Evolutionary conservation across 225 moss, liverwort and hornwort genomes (phyloP), one percentile per base, ranked within the genome.

Genomic region (Rhytidiadelphus loreus): DNA sequence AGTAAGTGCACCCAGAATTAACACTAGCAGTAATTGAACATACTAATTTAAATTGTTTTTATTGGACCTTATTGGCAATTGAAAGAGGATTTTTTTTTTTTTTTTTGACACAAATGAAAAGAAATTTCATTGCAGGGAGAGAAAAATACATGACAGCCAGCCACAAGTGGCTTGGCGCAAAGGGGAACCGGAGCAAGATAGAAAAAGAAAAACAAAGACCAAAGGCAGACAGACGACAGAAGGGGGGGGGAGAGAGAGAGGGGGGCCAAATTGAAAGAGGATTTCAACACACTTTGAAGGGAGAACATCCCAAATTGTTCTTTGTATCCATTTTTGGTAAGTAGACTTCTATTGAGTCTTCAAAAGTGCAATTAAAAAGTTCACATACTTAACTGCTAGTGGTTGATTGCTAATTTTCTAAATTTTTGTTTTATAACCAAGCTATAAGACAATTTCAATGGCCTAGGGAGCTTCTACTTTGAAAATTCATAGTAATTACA

Each of bases 321-420:
- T 12, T 6, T 70, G 11, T 7, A 35, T 0, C 5, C 8, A 52
- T 76, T 52, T 13, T 7, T 10, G 3, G 10, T 2, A 72, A 43
- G 28, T 43, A 43, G 9, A 71, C 16, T 43, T 71, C 8, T 28
- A 41, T 41, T 26, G 9, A 43, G 7, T 46, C 46, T 16, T 2
- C 7, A 8, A 33, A 52, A 52, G 2, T 76, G 52, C 28, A 76
- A 33, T 30, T 30, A 74, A 12, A 74, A 2, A 11, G 0, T 50
- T 50, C 0, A 1, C 0, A 3, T 13, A 75, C 0, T 75, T 7
- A 32, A 32, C 0, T 75, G 8, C 1, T 0, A 75, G 21, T 50
- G 21, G 8, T 8, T 52, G 5, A 52, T 75, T 33, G 8, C 8
- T 75, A 2, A 8, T 52, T 76, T 0, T 33, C 1, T 76, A 52